Evolutionary conservation across 2,329 filamentous ascomycete genomes (phyloP), one percentile per base, ranked within the genome.

Genomic region (Trichoderma brevicompactum): DNA sequence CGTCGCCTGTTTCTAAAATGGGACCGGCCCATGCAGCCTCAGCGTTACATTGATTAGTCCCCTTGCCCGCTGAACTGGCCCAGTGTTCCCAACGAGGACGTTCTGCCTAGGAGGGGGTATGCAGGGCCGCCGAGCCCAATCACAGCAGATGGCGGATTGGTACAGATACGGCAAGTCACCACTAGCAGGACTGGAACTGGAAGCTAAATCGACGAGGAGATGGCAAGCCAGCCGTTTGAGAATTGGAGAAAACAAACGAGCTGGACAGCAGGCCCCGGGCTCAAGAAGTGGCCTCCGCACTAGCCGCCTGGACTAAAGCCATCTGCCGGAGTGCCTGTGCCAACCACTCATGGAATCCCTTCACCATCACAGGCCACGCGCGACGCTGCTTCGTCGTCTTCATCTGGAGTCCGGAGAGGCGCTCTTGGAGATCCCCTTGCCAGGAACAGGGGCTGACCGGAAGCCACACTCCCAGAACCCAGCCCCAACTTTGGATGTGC

Each of bases 241-340:
- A 46, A 28, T 54, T 63, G 59, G 59, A 63, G 59, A 63, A 54
- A 38, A 32, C 32, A 36, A 12, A 46, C 38, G 28, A 63, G 32
- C 40, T 44, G 41, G 48, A 53, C 40, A 15, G 41, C 59, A 54
- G 43, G 17, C 28, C 40, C 59, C 59, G 59, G 59, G 48, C 17
- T 63, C 59, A 63, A 63, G 49, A 63, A 63, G 23, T 63, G 49
- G 50, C 28, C 59, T 63, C 59, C 59, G 59, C 59, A 44, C 28
- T 54, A 46, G 40, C 49, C 40, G 49, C 49, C 49, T 54, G 32
- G 40, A 46, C 59, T 54, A 54, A 15, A 44, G 5, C 12, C 59
- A 54, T 63, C 49, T 63, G 49, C 59, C 49, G 59, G 40, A 63
- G 40, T 46, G 48, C 17, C 49, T 36, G 48, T 23, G 41, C 32